Evolutionary conservation across 2,329 filamentous ascomycete genomes (phyloP).

Genomic region (Apiospora arundinis): DNA sequence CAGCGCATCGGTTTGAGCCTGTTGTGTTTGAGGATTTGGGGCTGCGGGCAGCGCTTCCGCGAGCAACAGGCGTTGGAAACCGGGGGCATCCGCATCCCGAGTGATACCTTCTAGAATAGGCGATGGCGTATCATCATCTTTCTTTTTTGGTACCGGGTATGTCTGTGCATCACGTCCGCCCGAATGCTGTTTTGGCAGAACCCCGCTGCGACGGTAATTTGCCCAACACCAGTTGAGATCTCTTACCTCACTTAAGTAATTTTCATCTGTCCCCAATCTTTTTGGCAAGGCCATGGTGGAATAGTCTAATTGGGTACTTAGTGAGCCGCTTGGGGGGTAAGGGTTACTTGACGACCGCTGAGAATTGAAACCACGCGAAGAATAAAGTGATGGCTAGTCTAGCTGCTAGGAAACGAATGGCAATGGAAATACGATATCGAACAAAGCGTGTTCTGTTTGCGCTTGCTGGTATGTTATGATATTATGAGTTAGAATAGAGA

Average conservation of each 20-base stretch:
- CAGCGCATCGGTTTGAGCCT: neutral
- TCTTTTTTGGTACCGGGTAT: neutral
- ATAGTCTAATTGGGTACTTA: neutral
- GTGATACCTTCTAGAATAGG: neutral
- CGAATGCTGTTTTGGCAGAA: too few relatives aligned
- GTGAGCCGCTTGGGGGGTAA: neutral
- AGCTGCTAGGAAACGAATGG: neutral
- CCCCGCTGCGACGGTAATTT: neutral
- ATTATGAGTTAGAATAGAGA: neutral
- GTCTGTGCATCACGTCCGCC: neutral
- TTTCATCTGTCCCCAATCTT: neutral
- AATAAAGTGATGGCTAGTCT: neutral
- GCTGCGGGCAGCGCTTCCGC: too few relatives aligned
- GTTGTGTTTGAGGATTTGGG: neutral
- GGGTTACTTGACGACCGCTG: neutral
- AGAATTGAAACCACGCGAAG: neutral
- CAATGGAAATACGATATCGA: neutral
- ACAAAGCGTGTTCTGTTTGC: neutral
- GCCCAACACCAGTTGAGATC: neutral
- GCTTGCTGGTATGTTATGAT: neutral
- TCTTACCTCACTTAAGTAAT: accelerated
- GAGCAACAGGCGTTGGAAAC: neutral
- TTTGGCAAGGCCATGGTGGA: neutral
- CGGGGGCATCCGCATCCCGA: neutral
- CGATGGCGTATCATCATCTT: too few relatives aligned